A percentile compares a stretch with the other conserved stretches of the same genome.
These are phyloP conservation scores for Salix koriyanagi DNA, from an alignment of 345 rosid genomes.

Conservation along the genomic window DNA sequence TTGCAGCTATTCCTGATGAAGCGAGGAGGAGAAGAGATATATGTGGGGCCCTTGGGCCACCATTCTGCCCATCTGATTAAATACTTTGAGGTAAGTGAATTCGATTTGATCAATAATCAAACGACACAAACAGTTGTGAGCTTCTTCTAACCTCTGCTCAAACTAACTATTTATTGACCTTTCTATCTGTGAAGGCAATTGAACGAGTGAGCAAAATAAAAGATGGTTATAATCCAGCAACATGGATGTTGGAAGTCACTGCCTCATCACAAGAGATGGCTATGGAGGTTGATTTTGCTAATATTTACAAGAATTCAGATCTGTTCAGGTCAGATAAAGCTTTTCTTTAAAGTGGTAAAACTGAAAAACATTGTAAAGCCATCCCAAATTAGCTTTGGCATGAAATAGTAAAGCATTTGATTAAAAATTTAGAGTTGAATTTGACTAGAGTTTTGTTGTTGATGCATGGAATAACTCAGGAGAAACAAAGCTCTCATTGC, in stretches of 20 bases:
- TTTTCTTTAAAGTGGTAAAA: not conserved
- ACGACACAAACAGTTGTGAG: not conserved
- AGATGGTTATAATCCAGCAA: conserved; percentile 81
- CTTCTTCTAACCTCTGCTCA: not conserved
- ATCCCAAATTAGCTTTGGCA: not conserved
- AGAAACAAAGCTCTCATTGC: conserved; percentile 27
- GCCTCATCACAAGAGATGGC: conserved; percentile 52
- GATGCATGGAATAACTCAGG: conserved; percentile 29
- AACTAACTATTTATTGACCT: not conserved
- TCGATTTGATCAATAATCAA: not conserved
- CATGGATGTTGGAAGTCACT: conserved; percentile 84
- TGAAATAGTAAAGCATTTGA: not conserved
- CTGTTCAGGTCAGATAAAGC: conserved; percentile 39
- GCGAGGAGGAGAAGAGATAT: conserved; percentile 78
- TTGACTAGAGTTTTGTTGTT: not conserved
- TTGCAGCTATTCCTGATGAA: conserved; percentile 63
- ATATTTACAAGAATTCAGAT: conserved; percentile 53
- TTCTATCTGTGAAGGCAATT: conserved; percentile 32
- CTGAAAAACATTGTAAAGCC: not conserved
- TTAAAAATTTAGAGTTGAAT: not conserved
- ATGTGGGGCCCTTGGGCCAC: conserved; percentile 72
- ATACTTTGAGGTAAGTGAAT: conserved; percentile 57
- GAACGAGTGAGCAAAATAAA: conserved; percentile 54
- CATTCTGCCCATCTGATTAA: conserved; percentile 53
- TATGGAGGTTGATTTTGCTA: conserved; percentile 57